Evolutionary conservation across 2,329 filamentous ascomycete species (phyloP).

Genomic region (Daldinia sp.): DNA sequence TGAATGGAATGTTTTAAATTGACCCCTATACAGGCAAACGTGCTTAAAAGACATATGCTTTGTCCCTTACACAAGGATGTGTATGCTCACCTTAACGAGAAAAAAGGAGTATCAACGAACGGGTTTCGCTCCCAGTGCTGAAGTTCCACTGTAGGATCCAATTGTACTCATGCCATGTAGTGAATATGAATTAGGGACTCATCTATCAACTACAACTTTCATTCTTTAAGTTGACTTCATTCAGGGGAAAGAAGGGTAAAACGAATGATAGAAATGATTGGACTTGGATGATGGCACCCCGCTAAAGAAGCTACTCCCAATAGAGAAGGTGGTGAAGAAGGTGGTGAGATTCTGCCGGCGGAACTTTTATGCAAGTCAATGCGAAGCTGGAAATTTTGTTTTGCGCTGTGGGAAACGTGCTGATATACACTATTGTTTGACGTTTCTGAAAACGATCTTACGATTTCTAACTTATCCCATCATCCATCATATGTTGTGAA

Average conservation of each 20-base stretch:
- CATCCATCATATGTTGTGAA: background rate
- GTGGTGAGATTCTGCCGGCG: constrained; percentile 49
- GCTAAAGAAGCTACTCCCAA: background rate
- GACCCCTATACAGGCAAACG: background rate
- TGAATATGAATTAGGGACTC: too few relatives aligned
- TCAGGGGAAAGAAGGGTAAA: background rate
- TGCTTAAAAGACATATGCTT: background rate
- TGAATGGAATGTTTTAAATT: background rate
- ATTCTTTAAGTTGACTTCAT: background rate
- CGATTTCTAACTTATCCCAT: background rate
- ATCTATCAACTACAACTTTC: too few relatives aligned
- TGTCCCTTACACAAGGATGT: background rate
- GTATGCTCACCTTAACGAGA: background rate
- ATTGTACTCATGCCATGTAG: too few relatives aligned
- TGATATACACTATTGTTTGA: background rate
- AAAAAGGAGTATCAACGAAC: too few relatives aligned
- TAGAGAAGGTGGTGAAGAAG: constrained; percentile 36
- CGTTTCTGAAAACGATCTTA: background rate
- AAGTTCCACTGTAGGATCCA: too few relatives aligned
- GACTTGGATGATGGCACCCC: background rate
- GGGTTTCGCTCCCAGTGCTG: too few relatives aligned
- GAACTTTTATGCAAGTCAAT: constrained; percentile 33
- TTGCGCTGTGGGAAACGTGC: constrained; percentile 19
- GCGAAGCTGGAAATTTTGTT: constrained; percentile 29
- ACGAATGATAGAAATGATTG: background rate